phyloP scores from a whole-genome alignment of 768 basidiomycete species.

The Sporobolomyces pararoseus region DNA sequence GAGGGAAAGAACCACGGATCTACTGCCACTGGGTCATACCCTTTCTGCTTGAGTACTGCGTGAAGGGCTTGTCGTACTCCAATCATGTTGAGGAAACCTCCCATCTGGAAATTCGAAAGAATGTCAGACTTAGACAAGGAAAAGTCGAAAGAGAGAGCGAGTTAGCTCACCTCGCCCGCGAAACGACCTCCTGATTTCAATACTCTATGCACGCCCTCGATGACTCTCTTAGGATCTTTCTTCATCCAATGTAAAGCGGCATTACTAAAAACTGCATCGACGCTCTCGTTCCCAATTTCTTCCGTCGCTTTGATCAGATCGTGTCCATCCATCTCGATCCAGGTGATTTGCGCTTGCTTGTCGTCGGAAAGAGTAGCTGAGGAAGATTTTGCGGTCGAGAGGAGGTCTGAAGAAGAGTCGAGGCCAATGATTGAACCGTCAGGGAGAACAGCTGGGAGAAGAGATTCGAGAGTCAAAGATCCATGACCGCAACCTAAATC shows the following conservation, averaged over 20 bases:
- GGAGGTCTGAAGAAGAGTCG: constrained; percentile 63
- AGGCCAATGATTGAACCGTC: constrained; percentile 63
- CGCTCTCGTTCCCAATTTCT: constrained; percentile 47
- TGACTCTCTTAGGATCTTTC: constrained; percentile 62
- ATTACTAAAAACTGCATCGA: constrained; percentile 75
- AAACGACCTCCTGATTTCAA: constrained; percentile 69
- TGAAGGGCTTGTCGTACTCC: constrained; percentile 64
- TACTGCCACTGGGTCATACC: constrained; percentile 58
- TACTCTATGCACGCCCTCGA: constrained; percentile 59
- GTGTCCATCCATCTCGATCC: constrained; percentile 27
- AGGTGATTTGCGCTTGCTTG: background rate
- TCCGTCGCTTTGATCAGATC: constrained; percentile 2
- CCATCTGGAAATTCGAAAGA: constrained; percentile 11
- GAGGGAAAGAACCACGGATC: constrained; percentile 88
- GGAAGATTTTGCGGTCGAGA: constrained; percentile 59
- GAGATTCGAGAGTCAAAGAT: constrained; percentile 60
- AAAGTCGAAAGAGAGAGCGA: background rate
- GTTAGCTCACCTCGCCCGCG: constrained; percentile 70
- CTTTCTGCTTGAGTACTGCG: constrained; percentile 55
- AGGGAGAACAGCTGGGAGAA: constrained; percentile 58
- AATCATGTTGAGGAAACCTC: constrained; percentile 46
- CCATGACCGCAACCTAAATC: constrained; percentile 83
- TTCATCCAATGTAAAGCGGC: constrained; percentile 85
- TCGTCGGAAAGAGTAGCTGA: background rate
- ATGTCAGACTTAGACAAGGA: background rate